A percentile compares a stretch with the other conserved stretches of the same genome.
phyloP scores from a whole-genome alignment of 2,329 filamentous ascomycete genomes.

The Tothia fuscella region DNA sequence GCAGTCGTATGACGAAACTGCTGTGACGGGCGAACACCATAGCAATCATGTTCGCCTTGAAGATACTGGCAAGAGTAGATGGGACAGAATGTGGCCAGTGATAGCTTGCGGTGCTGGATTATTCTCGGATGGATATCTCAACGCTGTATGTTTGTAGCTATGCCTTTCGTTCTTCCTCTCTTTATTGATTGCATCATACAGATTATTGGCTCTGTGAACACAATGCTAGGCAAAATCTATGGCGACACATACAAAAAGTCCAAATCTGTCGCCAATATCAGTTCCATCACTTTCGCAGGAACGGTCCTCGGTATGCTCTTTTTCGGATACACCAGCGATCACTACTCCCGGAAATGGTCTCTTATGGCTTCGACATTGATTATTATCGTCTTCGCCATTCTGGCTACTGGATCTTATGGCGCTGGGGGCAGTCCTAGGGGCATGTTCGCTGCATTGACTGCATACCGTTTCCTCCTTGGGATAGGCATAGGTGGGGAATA shows the following conservation, averaged over 20 bases:
- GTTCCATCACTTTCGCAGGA: conserved; percentile 74
- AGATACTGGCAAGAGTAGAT: conserved; percentile 7
- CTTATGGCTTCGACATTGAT: conserved; percentile 72
- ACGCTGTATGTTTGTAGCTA: conserved; percentile 47
- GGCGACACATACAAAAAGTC: conserved; percentile 56
- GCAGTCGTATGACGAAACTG: too few species aligned
- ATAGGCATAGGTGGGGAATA: conserved; percentile 70
- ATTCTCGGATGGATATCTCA: conserved; percentile 86
- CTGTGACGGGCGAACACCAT: too few species aligned
- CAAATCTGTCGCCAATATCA: conserved; percentile 59
- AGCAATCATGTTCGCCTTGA: neutral
- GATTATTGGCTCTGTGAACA: conserved; percentile 83
- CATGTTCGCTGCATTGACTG: conserved; percentile 66
- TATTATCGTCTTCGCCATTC: conserved; percentile 71
- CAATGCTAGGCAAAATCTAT: conserved; percentile 60
- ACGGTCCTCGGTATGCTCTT: conserved; percentile 71
- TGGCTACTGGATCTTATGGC: conserved; percentile 67
- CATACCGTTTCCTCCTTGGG: conserved; percentile 70
- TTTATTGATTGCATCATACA: conserved; percentile 20
- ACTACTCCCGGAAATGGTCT: conserved; percentile 74
- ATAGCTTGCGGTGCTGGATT: conserved; percentile 56
- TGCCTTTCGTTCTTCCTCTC: neutral
- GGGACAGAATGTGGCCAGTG: conserved; percentile 10
- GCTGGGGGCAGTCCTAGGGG: conserved; percentile 55
- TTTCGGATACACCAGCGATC: conserved; percentile 72